phyloP scores from a whole-genome alignment of 2,329 filamentous ascomycete genomes.

The Sordariomycetes sp. region DNA sequence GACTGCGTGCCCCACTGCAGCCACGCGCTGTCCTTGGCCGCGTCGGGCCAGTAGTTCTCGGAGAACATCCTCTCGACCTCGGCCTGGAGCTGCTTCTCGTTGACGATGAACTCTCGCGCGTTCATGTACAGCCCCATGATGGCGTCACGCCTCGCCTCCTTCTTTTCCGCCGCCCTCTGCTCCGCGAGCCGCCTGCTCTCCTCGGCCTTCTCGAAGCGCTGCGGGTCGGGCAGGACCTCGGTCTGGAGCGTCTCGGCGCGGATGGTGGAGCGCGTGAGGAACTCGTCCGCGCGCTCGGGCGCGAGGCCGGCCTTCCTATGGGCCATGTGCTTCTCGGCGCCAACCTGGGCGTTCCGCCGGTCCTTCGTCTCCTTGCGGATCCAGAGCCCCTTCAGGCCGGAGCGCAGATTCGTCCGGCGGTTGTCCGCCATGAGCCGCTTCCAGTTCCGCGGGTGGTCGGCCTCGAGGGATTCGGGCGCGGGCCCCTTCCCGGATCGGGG shows the following conservation, averaged over 20 bases:
- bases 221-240: slow-evolving; percentile 48
- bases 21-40: slow-evolving; percentile 39
- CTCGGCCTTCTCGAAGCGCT: slow-evolving; percentile 44
- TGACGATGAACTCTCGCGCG: slow-evolving; percentile 77
- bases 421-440: slow-evolving; percentile 62
- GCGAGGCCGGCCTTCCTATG: slow-evolving; percentile 42
- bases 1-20: slow-evolving; percentile 33
- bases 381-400: slow-evolving; percentile 62
- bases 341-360: slow-evolving; percentile 20
- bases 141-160: slow-evolving; percentile 47
- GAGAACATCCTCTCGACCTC: slow-evolving; percentile 70
- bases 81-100: slow-evolving; percentile 62
- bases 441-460: slow-evolving; percentile 38
- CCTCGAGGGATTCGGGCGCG: slow-evolving; percentile 22
- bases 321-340: slow-evolving; percentile 33
- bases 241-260: slow-evolving; percentile 38
- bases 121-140: slow-evolving; percentile 86
- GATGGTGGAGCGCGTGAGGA: slow-evolving; percentile 61
- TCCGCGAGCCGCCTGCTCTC: slow-evolving; percentile 27
- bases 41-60: slow-evolving; percentile 40
- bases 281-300: slow-evolving; percentile 65
- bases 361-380: slow-evolving; percentile 45
- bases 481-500: slow-evolving; percentile 36
- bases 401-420: slow-evolving; percentile 60
- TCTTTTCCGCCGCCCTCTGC: slow-evolving; percentile 32